phyloP scores from a whole-genome alignment of 352 stramenopile genomes.

The Pythium periplocum region DNA sequence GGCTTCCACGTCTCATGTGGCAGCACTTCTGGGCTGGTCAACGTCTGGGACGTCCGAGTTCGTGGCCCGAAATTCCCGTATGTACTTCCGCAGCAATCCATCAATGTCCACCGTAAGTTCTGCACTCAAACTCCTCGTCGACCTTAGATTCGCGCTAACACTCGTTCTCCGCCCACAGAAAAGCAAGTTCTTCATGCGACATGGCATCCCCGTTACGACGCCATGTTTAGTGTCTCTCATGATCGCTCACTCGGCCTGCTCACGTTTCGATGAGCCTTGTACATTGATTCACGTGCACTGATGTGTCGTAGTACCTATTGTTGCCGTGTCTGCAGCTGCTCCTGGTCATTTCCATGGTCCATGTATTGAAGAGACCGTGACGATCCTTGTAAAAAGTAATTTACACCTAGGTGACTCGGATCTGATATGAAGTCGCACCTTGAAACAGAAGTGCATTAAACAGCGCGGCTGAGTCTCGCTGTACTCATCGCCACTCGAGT shows the following conservation, averaged over 20 bases:
- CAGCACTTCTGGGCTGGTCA: constrained; percentile 24
- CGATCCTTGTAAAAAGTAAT: too few relatives aligned
- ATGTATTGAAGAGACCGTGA: too few relatives aligned
- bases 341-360: too few relatives aligned
- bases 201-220: constrained; percentile 82
- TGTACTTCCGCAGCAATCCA: constrained; percentile 67
- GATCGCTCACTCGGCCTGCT: constrained; percentile 73
- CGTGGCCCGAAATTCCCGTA: constrained; percentile 44
- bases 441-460: too few relatives aligned
- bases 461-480: too few relatives aligned
- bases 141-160: too few relatives aligned
- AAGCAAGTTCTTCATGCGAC: constrained; percentile 83
- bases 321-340: too few relatives aligned
- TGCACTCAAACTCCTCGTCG: neutral
- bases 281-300: neutral
- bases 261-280: constrained; percentile 43
- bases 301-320: too few relatives aligned
- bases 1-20: constrained; percentile 41
- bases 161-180: constrained; percentile 21
- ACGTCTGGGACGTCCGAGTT: constrained; percentile 77
- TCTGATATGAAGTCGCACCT: too few relatives aligned
- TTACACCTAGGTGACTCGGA: too few relatives aligned
- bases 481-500: too few relatives aligned
- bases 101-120: constrained; percentile 70
- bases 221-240: constrained; percentile 82